Percentiles rank a stretch among this genome's conserved stretches.
Evolutionary conservation across 73 alveolate species (phyloP).

Genomic region (Paramecium sonneborni): DNA sequence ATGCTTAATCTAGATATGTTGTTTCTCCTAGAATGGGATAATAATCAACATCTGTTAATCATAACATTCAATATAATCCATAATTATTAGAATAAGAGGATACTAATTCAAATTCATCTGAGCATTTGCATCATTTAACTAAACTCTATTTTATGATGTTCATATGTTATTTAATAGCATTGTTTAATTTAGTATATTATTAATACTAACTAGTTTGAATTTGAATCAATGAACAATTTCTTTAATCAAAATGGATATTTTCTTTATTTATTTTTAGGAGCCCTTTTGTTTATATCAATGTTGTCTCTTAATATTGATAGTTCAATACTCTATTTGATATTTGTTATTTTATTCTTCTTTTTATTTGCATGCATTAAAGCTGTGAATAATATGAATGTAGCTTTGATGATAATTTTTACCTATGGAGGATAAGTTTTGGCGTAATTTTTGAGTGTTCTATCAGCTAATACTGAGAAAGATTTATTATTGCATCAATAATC

Average conservation of each 20-base stretch:
- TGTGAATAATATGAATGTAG: not conserved
- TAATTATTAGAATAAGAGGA: not conserved
- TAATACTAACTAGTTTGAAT: not conserved
- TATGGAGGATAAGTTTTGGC: conserved; percentile 8
- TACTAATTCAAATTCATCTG: not conserved
- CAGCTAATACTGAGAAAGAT: not conserved
- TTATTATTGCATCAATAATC: not conserved
- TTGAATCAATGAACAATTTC: not conserved
- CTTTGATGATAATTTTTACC: not conserved
- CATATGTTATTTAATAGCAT: not conserved
- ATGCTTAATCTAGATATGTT: not conserved
- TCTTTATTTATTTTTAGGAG: not conserved
- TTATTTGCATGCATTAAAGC: not conserved
- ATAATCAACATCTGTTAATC: not conserved
- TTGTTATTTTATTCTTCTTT: not conserved
- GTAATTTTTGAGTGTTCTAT: not conserved
- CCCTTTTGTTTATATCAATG: not conserved
- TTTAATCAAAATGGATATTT: not conserved
- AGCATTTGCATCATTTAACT: not conserved
- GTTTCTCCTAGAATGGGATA: not conserved
- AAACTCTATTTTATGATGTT: conserved; percentile 25
- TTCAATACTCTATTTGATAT: not conserved
- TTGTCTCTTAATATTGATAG: not conserved
- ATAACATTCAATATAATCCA: not conserved
- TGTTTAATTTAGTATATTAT: not conserved